Evolutionary conservation across 2,329 filamentous ascomycete species (phyloP), one percentile per base, ranked within the genome.

Genomic region (Ustulina deusta): DNA sequence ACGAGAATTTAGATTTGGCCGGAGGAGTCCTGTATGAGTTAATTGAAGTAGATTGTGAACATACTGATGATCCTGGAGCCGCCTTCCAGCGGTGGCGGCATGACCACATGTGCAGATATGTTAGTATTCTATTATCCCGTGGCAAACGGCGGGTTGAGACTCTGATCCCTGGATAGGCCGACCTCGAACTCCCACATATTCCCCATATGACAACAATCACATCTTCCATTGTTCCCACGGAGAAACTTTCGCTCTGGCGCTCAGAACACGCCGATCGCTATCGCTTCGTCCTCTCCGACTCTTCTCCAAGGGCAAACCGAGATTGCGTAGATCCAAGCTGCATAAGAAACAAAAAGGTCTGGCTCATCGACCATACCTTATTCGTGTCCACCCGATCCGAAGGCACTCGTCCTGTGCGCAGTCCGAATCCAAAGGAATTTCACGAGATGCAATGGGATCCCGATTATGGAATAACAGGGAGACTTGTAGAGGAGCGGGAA

Each of bases 81-180:
- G 80, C 81, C 25, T 84, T 83, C 66, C 82, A 83, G 69, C 78
- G 82, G 22, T 84, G 82, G 82, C 81, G 81, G 68, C 72, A 82
- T 63, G 78, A 83, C 51, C 82, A 84, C 65, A 76, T 83, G 72
- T 79, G 77, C 25, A 79, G 82, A 78, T 79, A 83, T 74, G 82
- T 82, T 61, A 70, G 74, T 22, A 27, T 9, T 9, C 25, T 4
- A 42, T 27, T 29, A 27, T 20, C 3, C 10, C 15, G 7, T 3
- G 38, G 6, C 3, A 17, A 7, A 10, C 29, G 3, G 3, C 10
- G 6, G 10, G 9, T 48, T 10, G 6, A n/a, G 17, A 51, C 36
- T 52, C 64, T 69, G 52, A 71, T 48, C 10, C 25, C 22, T 13
- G 11, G 7, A n/a, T 56, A 83, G 81, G 73, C 76, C 13, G 80